phyloP scores from a whole-genome alignment of 2,329 filamentous ascomycete genomes.

The Rhynchosporium graminicola region DNA sequence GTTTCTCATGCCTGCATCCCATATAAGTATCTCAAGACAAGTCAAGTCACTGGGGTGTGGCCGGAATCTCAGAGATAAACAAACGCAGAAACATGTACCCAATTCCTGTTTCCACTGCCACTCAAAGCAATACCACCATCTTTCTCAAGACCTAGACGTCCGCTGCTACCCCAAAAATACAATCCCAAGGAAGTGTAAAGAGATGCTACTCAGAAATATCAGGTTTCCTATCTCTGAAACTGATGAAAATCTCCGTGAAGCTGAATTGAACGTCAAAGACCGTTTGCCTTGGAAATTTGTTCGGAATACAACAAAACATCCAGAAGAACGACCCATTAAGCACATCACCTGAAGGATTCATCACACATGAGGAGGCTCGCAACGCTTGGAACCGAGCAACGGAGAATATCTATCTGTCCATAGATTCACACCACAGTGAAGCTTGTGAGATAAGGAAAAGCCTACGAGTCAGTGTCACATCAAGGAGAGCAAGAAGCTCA shows the following conservation, averaged over 20 bases:
- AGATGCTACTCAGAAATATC: too few species aligned
- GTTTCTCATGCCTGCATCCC: not conserved
- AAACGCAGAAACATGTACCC: too few species aligned
- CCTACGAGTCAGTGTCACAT: not conserved
- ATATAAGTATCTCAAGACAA: not conserved
- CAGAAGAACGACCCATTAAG: not conserved
- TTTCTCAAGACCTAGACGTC: too few species aligned
- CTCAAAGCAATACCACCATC: too few species aligned
- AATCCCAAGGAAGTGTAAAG: too few species aligned
- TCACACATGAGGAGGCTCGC: not conserved
- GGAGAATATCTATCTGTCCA: constrained; percentile 1
- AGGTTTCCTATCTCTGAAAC: too few species aligned
- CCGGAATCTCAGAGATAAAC: too few species aligned
- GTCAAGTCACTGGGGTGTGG: too few species aligned
- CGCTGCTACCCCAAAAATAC: too few species aligned
- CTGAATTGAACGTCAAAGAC: not conserved
- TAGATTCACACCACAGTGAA: not conserved
- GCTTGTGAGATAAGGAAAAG: not conserved
- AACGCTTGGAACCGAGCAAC: constrained; percentile 2
- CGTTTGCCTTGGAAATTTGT: constrained; percentile 8
- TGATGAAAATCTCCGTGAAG: not conserved
- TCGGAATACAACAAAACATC: not conserved
- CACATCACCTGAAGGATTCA: not conserved
- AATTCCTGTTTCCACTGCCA: too few species aligned
- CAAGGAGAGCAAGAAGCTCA: not conserved